Percentiles rank a stretch among this genome's conserved stretches.
phyloP scores from a whole-genome alignment of 495 filamentous ascomycete species.

The Penicillium angulare region DNA sequence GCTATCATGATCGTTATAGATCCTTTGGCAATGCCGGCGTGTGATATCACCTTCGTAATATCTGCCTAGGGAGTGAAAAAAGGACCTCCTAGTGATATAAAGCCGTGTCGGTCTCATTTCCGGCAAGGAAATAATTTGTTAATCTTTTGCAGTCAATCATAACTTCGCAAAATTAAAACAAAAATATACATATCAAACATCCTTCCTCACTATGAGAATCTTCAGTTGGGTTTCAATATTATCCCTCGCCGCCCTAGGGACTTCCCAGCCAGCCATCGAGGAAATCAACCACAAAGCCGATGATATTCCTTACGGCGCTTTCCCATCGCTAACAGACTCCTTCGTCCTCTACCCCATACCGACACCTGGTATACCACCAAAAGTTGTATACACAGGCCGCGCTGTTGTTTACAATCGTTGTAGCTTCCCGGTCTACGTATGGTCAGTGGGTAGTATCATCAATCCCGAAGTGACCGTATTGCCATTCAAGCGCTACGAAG shows the following conservation, averaged over 20 bases:
- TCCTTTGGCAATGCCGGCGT: too few relatives aligned
- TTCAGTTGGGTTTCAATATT: not conserved
- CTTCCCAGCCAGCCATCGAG: not conserved
- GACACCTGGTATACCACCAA: not conserved
- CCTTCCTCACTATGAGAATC: not conserved
- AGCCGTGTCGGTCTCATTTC: too few relatives aligned
- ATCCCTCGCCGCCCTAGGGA: not conserved
- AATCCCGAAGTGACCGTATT: slow-evolving; percentile 25
- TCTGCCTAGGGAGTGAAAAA: too few relatives aligned
- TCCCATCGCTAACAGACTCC: not conserved
- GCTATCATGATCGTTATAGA: too few relatives aligned
- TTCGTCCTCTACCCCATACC: not conserved
- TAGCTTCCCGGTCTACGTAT: slow-evolving; percentile 46
- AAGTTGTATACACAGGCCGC: slow-evolving; percentile 29
- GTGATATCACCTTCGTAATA: too few relatives aligned
- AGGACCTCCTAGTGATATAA: too few relatives aligned
- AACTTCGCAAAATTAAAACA: too few relatives aligned
- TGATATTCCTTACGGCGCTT: not conserved
- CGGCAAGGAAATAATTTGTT: too few relatives aligned
- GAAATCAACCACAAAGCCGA: not conserved
- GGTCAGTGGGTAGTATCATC: slow-evolving; percentile 50
- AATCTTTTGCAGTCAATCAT: too few relatives aligned
- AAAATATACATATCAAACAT: not conserved
- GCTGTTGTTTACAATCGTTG: slow-evolving; percentile 54
- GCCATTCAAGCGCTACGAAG: slow-evolving; percentile 29